Conservation (phyloP, 2,329 filamentous ascomycete genomes). For the Didymella exigua region DNA sequence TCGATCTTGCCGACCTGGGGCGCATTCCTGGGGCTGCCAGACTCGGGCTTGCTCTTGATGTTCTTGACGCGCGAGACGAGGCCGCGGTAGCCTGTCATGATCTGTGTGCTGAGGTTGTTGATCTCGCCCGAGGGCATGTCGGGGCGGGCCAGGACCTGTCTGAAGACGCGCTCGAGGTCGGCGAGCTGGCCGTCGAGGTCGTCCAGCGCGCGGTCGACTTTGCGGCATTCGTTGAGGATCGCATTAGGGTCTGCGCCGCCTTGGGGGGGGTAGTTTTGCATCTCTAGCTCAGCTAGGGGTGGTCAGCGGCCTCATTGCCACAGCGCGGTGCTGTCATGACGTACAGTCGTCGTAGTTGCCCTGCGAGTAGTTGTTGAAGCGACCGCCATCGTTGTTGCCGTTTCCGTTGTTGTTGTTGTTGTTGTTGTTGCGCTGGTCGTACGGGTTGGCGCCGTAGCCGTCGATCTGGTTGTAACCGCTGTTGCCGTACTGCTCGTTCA, state of each 20-base stretch:
- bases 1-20: conserved; percentile 83
- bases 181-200: conserved; percentile 74
- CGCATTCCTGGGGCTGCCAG: conserved; percentile 72
- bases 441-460: conserved; percentile 52
- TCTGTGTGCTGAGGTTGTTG: conserved; percentile 74
- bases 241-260: conserved; percentile 65
- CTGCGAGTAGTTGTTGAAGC: conserved; percentile 61
- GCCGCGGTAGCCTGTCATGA: conserved; percentile 80
- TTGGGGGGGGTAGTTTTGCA: conserved; percentile 62
- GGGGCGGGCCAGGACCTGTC: conserved; percentile 73
- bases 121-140: conserved; percentile 75
- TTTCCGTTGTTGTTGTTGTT: conserved; percentile 41
- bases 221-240: conserved; percentile 82
- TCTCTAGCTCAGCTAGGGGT: conserved; percentile 62
- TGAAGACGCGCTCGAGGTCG: conserved; percentile 73
- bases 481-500: conserved; percentile 49
- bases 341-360: conserved; percentile 44
- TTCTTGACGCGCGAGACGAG: conserved; percentile 79
- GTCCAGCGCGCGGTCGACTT: conserved; percentile 78
- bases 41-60: conserved; percentile 82
- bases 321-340: conserved; percentile 37
- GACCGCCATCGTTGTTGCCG: conserved; percentile 51
- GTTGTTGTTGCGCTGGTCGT: conserved; percentile 48
- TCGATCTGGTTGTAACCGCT: conserved; percentile 49
- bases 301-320: conserved; percentile 21